phyloP scores from a whole-genome alignment of 106 monocot species.

The Dioscorea alata region DNA sequence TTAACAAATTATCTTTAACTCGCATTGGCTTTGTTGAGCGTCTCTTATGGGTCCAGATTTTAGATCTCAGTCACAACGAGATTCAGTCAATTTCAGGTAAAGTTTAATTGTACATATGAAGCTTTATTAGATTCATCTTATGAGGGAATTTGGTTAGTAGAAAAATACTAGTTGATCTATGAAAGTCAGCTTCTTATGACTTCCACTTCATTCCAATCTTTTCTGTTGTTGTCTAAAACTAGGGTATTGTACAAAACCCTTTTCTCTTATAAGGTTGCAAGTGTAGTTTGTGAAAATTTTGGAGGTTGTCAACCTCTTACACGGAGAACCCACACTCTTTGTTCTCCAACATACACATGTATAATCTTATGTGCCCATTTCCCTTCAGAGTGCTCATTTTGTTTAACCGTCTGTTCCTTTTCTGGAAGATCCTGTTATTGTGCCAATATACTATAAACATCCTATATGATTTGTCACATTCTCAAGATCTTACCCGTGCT shows the following conservation, averaged over 20 bases:
- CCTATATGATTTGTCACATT: no score
- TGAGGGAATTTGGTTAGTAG: not conserved
- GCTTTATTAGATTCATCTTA: not conserved
- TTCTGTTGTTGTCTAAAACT: no score
- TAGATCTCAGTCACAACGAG: constrained; percentile 93
- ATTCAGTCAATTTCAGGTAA: constrained; percentile 74
- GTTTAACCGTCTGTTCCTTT: no score
- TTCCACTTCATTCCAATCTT: no score
- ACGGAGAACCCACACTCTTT: not conserved
- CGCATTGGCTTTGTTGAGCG: constrained; percentile 68
- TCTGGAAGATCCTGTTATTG: no score
- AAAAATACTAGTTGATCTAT: not conserved
- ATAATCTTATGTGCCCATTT: not conserved
- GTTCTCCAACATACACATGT: not conserved
- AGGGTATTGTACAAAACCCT: no score
- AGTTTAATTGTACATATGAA: not conserved
- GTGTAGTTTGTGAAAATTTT: no score
- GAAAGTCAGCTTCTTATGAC: no score
- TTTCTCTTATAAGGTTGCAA: no score
- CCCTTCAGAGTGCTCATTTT: not conserved
- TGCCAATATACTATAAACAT: no score
- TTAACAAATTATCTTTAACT: constrained; percentile 56
- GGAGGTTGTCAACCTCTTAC: no score
- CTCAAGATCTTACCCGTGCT: not conserved
- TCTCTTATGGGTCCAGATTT: constrained; percentile 74